Conservation (phyloP, 2,329 filamentous ascomycete genomes). For the Lachnellula subtilissima region DNA sequence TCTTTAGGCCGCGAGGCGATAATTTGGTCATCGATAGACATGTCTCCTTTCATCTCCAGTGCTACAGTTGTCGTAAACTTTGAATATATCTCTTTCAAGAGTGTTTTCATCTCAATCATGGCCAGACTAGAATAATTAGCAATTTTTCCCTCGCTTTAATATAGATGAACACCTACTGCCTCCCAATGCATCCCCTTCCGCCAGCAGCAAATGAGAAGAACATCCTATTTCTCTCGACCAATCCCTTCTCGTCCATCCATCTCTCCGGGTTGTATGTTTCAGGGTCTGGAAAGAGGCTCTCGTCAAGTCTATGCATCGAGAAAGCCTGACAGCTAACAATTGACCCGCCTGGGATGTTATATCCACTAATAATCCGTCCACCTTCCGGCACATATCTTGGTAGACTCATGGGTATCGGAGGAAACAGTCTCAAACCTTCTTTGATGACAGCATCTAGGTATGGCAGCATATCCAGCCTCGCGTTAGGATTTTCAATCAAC, state of each 20-base stretch:
- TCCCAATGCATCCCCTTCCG: conserved; percentile 59
- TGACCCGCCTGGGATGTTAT: conserved; percentile 46
- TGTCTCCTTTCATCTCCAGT: conserved; percentile 50
- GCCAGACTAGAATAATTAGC: conserved; percentile 43
- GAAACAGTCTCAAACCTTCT: conserved; percentile 57
- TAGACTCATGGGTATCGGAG: conserved; percentile 43
- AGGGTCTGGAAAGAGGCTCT: conserved; percentile 65
- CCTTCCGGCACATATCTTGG: conserved; percentile 43
- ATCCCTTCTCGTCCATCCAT: conserved; percentile 72
- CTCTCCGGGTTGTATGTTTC: conserved; percentile 50
- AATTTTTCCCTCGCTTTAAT: background rate
- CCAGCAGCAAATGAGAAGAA: conserved; percentile 63
- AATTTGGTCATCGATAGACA: conserved; percentile 62
- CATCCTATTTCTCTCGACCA: conserved; percentile 59
- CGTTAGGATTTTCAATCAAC: background rate
- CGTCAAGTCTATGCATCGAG: conserved; percentile 52
- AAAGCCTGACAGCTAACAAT: conserved; percentile 56
- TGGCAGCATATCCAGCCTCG: background rate
- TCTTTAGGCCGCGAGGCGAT: conserved; percentile 59
- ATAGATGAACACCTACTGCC: conserved; percentile 48
- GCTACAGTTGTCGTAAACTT: conserved; percentile 45
- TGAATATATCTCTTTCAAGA: conserved; percentile 57
- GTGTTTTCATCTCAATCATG: conserved; percentile 60
- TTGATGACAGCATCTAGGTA: conserved; percentile 58
- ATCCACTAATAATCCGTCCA: conserved; percentile 50